These are phyloP conservation scores for Pleurotus salmoneostramineus DNA, from an alignment of 768 basidiomycete species.

Conservation along the genomic window DNA sequence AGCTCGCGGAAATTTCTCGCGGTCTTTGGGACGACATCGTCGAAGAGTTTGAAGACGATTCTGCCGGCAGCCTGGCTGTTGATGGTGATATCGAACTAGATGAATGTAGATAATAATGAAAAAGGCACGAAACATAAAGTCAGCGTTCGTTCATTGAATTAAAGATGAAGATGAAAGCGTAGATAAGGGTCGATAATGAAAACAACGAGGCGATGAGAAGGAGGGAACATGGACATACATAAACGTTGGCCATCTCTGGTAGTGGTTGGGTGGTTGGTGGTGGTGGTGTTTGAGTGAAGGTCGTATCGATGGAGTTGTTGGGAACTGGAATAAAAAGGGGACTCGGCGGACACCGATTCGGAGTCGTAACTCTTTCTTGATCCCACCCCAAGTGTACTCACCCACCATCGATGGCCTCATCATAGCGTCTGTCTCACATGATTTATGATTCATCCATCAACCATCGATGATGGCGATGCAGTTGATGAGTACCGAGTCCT, in stretches of 20 bases:
- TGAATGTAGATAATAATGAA: not conserved
- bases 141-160: too few relatives aligned
- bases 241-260: not conserved
- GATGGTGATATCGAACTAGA: constrained; percentile 65
- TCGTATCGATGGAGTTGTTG: not conserved
- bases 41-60: constrained; percentile 80
- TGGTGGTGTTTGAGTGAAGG: not conserved
- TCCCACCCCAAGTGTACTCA: not conserved
- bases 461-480: too few relatives aligned
- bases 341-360: not conserved
- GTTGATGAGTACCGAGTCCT: too few relatives aligned
- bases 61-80: constrained; percentile 58
- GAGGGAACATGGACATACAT: not conserved
- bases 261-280: not conserved
- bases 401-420: not conserved
- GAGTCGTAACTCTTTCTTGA: not conserved
- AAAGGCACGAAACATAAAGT: not conserved
- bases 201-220: not conserved
- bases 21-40: constrained; percentile 80
- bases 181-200: not conserved
- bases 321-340: not conserved
- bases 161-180: too few relatives aligned
- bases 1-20: constrained; percentile 80
- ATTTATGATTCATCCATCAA: too few relatives aligned
- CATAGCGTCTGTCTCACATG: too few relatives aligned